Base-by-base conservation (phyloP, 352 stramenopile genomes). In the Pythium phragmiticola region DNA sequence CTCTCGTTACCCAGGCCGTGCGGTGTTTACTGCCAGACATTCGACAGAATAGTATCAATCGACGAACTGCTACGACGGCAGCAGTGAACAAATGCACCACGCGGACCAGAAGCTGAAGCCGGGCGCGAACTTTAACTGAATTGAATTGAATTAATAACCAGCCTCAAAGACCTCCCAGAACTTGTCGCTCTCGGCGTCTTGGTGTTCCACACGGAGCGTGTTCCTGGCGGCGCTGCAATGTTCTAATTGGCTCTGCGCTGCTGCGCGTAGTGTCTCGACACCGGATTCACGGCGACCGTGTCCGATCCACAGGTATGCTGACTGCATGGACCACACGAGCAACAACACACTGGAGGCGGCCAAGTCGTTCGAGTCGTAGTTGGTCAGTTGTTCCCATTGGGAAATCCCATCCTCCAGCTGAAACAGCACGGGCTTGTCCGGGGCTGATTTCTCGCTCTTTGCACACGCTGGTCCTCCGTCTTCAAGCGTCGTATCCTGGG, bases 291-390 rank as follows among this genome's bases (percentile, higher is more conserved):
- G 2, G 12, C 11, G 17, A 8, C 43, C 49, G 12, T 30, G 37
- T 12, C 80, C 78, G 33, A 87, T 55, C 80, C 80, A 89, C 13
- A 87, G 45, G 36, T 65, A 89, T 33, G 45, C 66, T 30, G 48
- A 57, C 16, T 3, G 34, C 26, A 30, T 30, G 0, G 41, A 4
- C 6, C 26, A 13, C 11, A 54, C 34, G 14, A 90, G 65, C 53
- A 90, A 19, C n/a, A 83, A 76, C 4, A 62, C 67, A 28, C 63
- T 64, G 6, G 62, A 60, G 12, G 66, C 17, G 7, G 63, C 76
- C 14, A 90, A 55, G 42, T 90, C 81, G 42, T 90, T 73, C 0
- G 78, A 84, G 54, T 87, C 76, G 43, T 90, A 90, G 16, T 87
- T 74, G n/a, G 63, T 76, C 45, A 90, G 13, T 26, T 65, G 65